Percentiles rank a stretch among this genome's conserved stretches.
phyloP scores from a whole-genome alignment of 192 early-diverging fungal genomes.

The Backusella morwellensis region DNA sequence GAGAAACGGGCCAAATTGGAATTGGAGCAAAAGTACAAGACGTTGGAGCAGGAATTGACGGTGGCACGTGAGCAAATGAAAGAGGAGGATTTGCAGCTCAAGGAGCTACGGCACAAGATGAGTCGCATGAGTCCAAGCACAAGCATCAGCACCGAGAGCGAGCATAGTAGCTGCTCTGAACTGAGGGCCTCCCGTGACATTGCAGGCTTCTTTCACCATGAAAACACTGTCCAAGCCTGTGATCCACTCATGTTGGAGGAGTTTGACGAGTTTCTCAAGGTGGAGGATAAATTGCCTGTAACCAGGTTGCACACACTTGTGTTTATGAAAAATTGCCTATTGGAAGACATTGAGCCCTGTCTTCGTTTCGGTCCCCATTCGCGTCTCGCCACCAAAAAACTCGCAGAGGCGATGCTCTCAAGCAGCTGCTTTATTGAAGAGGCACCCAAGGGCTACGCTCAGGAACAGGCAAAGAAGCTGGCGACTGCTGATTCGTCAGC shows the following conservation, averaged over 20 bases:
- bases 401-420: constrained; percentile 81
- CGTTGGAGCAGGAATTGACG: constrained; percentile 59
- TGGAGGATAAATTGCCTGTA: constrained; percentile 62
- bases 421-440: constrained; percentile 91
- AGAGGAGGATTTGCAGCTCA: constrained; percentile 78
- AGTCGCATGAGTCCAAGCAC: constrained; percentile 49
- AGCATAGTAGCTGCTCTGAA: constrained; percentile 64
- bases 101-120: constrained; percentile 78
- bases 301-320: constrained; percentile 71
- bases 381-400: constrained; percentile 79
- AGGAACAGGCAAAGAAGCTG: constrained; percentile 35
- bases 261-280: constrained; percentile 83
- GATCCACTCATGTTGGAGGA: constrained; percentile 66
- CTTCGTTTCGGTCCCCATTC: constrained; percentile 90
- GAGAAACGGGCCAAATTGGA: constrained; percentile 63
- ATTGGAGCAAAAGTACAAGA: constrained; percentile 47
- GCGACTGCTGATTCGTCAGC: constrained; percentile 19
- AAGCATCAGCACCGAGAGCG: background rate
- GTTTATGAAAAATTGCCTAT: constrained; percentile 85
- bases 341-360: constrained; percentile 91
- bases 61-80: constrained; percentile 61
- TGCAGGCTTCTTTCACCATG: background rate
- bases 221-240: too few species aligned
- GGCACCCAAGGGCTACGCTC: constrained; percentile 48
- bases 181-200: constrained; percentile 25